Conservation (phyloP, 495 filamentous ascomycete genomes). For the Chlorociboria aeruginascens region DNA sequence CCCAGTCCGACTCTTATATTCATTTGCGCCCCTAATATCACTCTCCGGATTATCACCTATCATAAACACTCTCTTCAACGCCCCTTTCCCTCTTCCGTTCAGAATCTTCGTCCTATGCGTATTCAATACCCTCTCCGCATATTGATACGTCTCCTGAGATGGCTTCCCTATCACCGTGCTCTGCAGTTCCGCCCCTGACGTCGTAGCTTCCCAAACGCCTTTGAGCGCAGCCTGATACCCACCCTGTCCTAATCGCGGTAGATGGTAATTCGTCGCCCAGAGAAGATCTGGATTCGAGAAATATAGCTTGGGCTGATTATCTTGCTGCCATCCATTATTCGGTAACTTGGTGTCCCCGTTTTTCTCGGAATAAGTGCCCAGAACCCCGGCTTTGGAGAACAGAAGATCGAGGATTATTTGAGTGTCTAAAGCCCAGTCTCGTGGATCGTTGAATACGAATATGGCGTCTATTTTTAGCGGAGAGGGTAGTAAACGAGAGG, state of each 20-base stretch:
- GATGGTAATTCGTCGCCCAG: constrained; percentile 72
- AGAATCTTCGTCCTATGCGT: constrained; percentile 41
- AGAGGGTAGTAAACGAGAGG: constrained; percentile 44
- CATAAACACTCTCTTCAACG: constrained; percentile 73
- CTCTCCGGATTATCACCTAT: constrained; percentile 93
- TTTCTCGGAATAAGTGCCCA: constrained; percentile 58
- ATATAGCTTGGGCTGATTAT: constrained; percentile 69
- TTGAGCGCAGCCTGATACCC: constrained; percentile 74
- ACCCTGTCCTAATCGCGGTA: constrained; percentile 88
- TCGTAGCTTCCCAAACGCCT: constrained; percentile 65
- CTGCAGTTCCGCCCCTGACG: constrained; percentile 49
- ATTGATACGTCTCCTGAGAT: constrained; percentile 60
- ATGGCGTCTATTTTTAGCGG: constrained; percentile 66
- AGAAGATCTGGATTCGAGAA: constrained; percentile 85
- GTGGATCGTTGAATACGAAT: constrained; percentile 70
- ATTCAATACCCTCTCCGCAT: constrained; percentile 62
- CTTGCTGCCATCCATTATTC: constrained; percentile 64
- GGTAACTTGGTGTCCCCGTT: constrained; percentile 38
- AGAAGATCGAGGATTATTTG: constrained; percentile 79
- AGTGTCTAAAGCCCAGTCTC: constrained; percentile 74
- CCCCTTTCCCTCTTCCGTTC: constrained; percentile 15
- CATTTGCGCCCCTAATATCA: constrained; percentile 85
- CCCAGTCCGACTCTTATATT: constrained; percentile 48
- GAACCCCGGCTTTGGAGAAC: constrained; percentile 57
- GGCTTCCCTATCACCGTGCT: constrained; percentile 80